Evolutionary conservation across 164 flowering plant genomes (phyloP), one percentile per base, ranked within the genome.

Genomic region (Saururus chinensis): DNA sequence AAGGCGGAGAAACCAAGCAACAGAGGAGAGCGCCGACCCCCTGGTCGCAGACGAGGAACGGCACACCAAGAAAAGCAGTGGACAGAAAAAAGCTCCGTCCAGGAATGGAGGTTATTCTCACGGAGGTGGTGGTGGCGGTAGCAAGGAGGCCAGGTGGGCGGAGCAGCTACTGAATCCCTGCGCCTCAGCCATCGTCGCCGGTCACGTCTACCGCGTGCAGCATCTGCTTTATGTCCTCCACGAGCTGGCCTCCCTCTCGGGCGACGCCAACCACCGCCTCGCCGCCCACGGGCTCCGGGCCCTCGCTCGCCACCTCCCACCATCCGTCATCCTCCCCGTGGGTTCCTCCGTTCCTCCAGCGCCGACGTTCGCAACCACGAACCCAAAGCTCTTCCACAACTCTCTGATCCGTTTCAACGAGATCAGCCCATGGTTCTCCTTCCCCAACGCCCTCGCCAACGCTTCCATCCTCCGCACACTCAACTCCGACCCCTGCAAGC

Each of bases 131-230:
- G 76, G 55, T 45, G 35, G 24, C 45, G 42, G 60, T 13, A 57
- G 37, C 19, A 81, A 77, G 66, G 89, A 84, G 10, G 84, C 85
- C 4, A 75, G 96, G 69, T 88, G 96, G 96, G 92, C 96, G 9
- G 96, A 88, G 67, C 89, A 86, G 56, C 63, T 86, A 74, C 83
- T 88, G 23, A 86, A 83, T 62, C 92, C 88, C 19, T 88, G 96
- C 70, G 92, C 92, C 4, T 19, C 71, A 0, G 96, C 96, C 13
- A 77, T 88, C 37, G 65, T 71, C 0, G 71, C 74, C 11, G 77
- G 79, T 1, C 76, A 88, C 63, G 21, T 72, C 40, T 58, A 81
- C 0, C 72, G 92, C 0, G 88, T 82, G 4, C 92, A 86, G 52
- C 96, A 88, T 71, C 72, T 80, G 13, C 63, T 88, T 16, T 83